A percentile compares a stretch with the other conserved stretches of the same genome.
These are phyloP conservation scores for Taiozyma sp. DNA, from an alignment of 1,139 yeast genomes.

Conservation along the genomic window DNA sequence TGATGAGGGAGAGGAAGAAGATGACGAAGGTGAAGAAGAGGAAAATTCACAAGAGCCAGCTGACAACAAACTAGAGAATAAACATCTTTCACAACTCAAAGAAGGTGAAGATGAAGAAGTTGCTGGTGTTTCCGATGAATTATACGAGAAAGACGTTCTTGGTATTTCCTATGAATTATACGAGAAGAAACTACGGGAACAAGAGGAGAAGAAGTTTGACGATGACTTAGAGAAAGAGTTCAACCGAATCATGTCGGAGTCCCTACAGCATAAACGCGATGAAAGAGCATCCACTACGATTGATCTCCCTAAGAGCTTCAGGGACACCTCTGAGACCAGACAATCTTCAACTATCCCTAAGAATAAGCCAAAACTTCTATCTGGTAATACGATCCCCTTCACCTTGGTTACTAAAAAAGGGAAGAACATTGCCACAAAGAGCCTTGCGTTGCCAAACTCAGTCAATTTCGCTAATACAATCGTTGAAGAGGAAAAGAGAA, in stretches of 20 bases:
- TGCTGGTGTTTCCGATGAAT: constrained; percentile 29
- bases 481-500: constrained; percentile 31
- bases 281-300: constrained; percentile 20
- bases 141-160: constrained; percentile 25
- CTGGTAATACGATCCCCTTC: constrained; percentile 34
- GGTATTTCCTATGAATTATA: constrained; percentile 31
- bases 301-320: constrained; percentile 11
- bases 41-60: background rate
- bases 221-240: constrained; percentile 52
- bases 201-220: constrained; percentile 42
- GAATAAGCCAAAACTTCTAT: background rate
- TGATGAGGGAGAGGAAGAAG: constrained; percentile 22
- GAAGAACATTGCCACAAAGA: constrained; percentile 40
- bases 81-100: background rate
- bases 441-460: constrained; percentile 43
- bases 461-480: constrained; percentile 43
- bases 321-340: background rate
- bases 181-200: constrained; percentile 30
- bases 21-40: constrained; percentile 15
- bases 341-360: background rate
- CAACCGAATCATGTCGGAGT: constrained; percentile 43
- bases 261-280: constrained; percentile 35
- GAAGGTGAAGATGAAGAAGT: constrained; percentile 16
- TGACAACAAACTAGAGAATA: constrained; percentile 17
- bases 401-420: constrained; percentile 51